Percentiles rank a stretch among this genome's conserved stretches.
phyloP scores from a whole-genome alignment of 139 green algal genomes.

The Eudorina sp. region DNA sequence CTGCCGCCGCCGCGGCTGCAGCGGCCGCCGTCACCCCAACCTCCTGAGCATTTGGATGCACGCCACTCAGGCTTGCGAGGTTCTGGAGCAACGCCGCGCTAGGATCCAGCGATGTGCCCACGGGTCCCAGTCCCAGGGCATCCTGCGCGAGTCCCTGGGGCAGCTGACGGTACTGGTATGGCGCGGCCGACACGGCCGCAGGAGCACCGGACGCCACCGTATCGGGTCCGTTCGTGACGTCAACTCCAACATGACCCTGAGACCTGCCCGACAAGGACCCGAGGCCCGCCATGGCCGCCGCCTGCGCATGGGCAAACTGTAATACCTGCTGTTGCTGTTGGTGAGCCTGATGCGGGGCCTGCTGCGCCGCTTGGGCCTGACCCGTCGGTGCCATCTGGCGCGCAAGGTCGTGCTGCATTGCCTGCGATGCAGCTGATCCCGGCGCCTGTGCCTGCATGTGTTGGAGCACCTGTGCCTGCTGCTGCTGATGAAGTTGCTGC shows the following conservation, averaged over 20 bases:
- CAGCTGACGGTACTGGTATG: constrained; percentile 1
- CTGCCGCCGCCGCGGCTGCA: neutral
- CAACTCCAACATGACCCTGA: neutral
- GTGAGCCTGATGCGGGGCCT: neutral
- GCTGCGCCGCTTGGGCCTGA: neutral
- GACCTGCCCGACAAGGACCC: neutral
- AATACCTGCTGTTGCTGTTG: constrained; percentile 20
- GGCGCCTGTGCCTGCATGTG: constrained; percentile 12
- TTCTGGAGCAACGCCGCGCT: constrained; percentile 14
- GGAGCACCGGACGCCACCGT: no score
- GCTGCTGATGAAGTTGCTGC: constrained; percentile 18
- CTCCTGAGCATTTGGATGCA: neutral
- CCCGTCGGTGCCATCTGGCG: neutral
- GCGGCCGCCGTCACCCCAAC: neutral
- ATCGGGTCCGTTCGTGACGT: neutral
- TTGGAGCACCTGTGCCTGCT: neutral
- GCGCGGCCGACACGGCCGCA: neutral
- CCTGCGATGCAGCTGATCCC: neutral
- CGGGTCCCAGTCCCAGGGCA: neutral
- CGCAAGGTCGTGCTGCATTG: neutral
- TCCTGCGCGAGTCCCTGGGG: neutral
- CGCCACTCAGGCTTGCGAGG: neutral
- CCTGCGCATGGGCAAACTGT: constrained; percentile 14
- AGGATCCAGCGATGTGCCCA: neutral
- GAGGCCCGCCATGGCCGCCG: neutral